Conservation (phyloP, 768 basidiomycete genomes). For the Boletus subparvulus region DNA sequence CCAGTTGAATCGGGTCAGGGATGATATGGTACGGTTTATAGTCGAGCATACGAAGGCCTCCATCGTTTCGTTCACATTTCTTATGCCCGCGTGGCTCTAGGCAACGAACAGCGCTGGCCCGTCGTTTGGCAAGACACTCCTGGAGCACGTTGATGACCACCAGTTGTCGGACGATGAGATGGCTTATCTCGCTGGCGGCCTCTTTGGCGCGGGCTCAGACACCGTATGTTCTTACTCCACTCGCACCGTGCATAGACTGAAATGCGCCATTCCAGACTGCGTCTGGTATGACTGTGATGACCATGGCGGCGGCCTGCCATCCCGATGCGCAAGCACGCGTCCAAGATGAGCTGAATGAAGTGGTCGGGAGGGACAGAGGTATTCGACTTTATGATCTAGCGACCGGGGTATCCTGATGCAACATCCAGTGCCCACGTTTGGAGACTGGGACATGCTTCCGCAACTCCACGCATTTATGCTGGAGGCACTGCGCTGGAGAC, state of each 20-base stretch:
- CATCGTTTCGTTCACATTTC: neutral
- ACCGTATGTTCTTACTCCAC: conserved; percentile 33
- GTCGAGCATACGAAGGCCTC: neutral
- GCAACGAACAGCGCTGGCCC: conserved; percentile 1
- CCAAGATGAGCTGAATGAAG: conserved; percentile 50
- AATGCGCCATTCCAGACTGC: conserved; percentile 35
- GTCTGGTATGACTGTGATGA: conserved; percentile 45
- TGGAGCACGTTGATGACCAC: conserved; percentile 49
- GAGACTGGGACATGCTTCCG: conserved; percentile 31
- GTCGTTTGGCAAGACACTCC: conserved; percentile 51
- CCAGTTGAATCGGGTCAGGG: conserved; percentile 32
- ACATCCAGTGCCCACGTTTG: conserved; percentile 34
- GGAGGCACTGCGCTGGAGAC: conserved; percentile 38
- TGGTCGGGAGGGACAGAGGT: conserved; percentile 41
- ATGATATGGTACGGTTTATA: conserved; percentile 2
- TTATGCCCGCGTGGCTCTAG: neutral
- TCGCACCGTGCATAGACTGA: neutral
- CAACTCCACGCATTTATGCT: conserved; percentile 36
- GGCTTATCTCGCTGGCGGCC: conserved; percentile 57
- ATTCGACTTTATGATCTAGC: neutral
- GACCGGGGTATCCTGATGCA: neutral
- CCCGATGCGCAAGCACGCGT: conserved; percentile 48
- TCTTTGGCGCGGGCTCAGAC: conserved; percentile 61
- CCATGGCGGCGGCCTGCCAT: conserved; percentile 50
- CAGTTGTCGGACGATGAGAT: conserved; percentile 51